phyloP scores from a whole-genome alignment of 192 early-diverging fungal species.

The Podila horticola region DNA sequence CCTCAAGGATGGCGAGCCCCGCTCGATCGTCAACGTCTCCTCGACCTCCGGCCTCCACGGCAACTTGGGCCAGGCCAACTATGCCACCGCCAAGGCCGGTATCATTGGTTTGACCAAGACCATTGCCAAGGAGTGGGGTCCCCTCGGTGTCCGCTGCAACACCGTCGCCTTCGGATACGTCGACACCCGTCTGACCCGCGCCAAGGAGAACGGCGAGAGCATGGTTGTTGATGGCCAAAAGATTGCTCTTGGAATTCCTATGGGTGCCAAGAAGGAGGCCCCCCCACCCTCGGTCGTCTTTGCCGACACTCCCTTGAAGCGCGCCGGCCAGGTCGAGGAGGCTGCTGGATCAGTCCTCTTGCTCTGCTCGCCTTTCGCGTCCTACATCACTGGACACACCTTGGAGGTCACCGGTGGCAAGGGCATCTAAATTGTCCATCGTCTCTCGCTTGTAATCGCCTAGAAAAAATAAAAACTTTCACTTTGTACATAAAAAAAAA shows the following conservation, averaged over 20 bases:
- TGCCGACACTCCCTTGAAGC: constrained; percentile 61
- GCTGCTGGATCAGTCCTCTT: constrained; percentile 65
- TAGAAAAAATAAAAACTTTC: no score
- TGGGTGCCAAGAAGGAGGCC: constrained; percentile 46
- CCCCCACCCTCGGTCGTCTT: constrained; percentile 34
- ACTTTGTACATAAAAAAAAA: no score
- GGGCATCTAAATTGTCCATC: constrained; percentile 53
- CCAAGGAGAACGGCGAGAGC: constrained; percentile 67
- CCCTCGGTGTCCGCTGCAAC: constrained; percentile 65
- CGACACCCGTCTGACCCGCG: constrained; percentile 68
- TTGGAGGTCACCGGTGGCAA: constrained; percentile 68
- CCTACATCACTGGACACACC: constrained; percentile 65
- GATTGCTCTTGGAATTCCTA: constrained; percentile 65
- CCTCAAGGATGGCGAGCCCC: constrained; percentile 64
- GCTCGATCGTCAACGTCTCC: constrained; percentile 62
- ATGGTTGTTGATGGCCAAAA: constrained; percentile 69
- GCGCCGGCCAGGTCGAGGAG: constrained; percentile 65
- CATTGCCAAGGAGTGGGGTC: constrained; percentile 78
- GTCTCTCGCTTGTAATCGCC: no score
- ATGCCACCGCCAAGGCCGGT: constrained; percentile 91
- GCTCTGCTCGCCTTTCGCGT: constrained; percentile 62
- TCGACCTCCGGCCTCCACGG: constrained; percentile 86
- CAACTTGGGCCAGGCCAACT: constrained; percentile 92
- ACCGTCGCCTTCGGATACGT: constrained; percentile 71
- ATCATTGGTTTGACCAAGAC: constrained; percentile 91